Base-by-base conservation (phyloP, 106 monocot genomes). In the Xerophyta viscosa region DNA sequence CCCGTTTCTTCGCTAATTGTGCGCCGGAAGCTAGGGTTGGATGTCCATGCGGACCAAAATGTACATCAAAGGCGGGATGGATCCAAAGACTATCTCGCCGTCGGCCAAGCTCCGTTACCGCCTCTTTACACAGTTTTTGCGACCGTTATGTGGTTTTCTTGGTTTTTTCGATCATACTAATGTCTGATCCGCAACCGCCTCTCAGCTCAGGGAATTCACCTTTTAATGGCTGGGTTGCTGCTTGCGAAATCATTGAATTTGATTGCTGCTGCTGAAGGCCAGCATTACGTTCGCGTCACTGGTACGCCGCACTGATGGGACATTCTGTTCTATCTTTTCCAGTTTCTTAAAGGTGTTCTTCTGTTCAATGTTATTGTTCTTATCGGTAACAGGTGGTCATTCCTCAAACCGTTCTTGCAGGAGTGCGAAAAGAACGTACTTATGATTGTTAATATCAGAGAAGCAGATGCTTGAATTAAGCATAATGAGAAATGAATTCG, bases 251-350 rank as follows among this genome's bases (percentile, higher is more conserved):
- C 72, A 6, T 66, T 94, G 57, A 74, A 84, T 37, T 62, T 88
- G 23, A 19, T 88, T 39, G 88, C 66, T 27, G 93, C 88, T 5
- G 81, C 93, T 8, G 88, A 88, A 69, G 88, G 88, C 56, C 87
- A 81, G 72, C 93, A 94, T 61, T 84, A 84, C 58, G 75, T 94
- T 31, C 83, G 88, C 47, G 48, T 66, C 65, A 78, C 93, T 14
- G 93, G 93, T 8, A 84, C 83, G 8, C 68, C 93, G 4, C 93
- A 94, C 62, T 87, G 93, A 3, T 94, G 93, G 93, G 93, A 94
- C 28, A 61, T 94, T 13, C 69, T 84, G 20, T 94, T 94, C 58
- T 94, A 94, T 46, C 31, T 94, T 20, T 94, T 94, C 67, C 88
- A 94, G 78, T 83, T 94, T 61, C 63, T 87, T 24, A 83, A 68